phyloP scores from a whole-genome alignment of 148 eudicot species.

The Vaccinium corymbosum region DNA sequence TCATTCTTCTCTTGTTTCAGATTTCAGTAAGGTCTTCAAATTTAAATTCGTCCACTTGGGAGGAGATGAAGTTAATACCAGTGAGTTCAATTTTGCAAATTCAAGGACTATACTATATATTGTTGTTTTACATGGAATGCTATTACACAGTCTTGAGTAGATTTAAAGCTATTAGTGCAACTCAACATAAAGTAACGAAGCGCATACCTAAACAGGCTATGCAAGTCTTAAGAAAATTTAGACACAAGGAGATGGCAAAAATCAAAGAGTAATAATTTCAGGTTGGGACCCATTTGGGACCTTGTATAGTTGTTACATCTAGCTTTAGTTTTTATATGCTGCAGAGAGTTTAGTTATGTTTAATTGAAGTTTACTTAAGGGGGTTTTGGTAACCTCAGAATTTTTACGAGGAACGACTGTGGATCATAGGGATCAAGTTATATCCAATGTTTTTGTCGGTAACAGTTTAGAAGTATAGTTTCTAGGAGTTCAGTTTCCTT shows the following conservation, averaged over 20 bases:
- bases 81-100: conserved; percentile 35
- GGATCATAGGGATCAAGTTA: not conserved
- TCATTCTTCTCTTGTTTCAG: conserved; percentile 41
- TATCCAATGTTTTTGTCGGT: not conserved
- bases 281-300: not conserved
- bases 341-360: not conserved
- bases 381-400: not conserved
- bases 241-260: not conserved
- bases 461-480: not conserved
- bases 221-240: not conserved
- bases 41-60: conserved; percentile 83
- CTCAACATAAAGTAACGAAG: not conserved
- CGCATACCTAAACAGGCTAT: not conserved
- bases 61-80: conserved; percentile 92
- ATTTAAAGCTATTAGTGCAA: not conserved
- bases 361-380: not conserved
- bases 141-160: not conserved
- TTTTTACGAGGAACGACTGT: not conserved
- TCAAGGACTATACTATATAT: not conserved
- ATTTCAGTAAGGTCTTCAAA: conserved; percentile 87
- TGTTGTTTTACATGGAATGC: not conserved
- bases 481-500: too few relatives aligned
- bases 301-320: not conserved
- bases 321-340: not conserved
- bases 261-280: not conserved